These are phyloP conservation scores for Malus sieversii DNA, from an alignment of 306 rosid species.

Conservation along the genomic window DNA sequence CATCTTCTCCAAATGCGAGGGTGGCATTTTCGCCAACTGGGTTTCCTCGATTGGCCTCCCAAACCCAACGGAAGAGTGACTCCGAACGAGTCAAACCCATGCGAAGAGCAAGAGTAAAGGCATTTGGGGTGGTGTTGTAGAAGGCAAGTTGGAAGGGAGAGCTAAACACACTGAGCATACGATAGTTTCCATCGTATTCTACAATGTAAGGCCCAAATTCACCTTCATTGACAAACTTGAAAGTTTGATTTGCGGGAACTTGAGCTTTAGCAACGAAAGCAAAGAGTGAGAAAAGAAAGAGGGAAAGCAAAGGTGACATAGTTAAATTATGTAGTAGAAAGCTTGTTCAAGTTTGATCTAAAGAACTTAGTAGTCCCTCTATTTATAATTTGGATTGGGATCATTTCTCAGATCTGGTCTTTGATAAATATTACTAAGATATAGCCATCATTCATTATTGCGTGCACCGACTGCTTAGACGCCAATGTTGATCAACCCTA, in stretches of 20 bases:
- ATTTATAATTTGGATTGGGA: not conserved
- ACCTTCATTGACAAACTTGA: constrained; percentile 38
- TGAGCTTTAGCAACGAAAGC: constrained; percentile 23
- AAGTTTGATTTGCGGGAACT: constrained; percentile 49
- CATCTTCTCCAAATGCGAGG: constrained; percentile 36
- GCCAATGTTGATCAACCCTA: not conserved
- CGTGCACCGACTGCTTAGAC: not conserved
- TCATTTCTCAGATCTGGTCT: not conserved
- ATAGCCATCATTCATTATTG: not conserved
- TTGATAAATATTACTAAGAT: not conserved
- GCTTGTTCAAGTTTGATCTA: not conserved
- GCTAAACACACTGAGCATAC: constrained; percentile 17
- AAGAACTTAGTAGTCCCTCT: not conserved
- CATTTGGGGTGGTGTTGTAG: constrained; percentile 65
- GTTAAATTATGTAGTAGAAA: not conserved
- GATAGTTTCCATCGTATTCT: constrained; percentile 47
- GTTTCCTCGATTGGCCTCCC: constrained; percentile 51
- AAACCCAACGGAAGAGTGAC: constrained; percentile 49
- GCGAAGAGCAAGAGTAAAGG: constrained; percentile 58
- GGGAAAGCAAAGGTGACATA: no score
- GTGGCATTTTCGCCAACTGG: constrained; percentile 44
- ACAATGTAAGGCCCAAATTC: constrained; percentile 40
- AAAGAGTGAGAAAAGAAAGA: not conserved
- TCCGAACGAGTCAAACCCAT: constrained; percentile 49
- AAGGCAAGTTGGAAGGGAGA: constrained; percentile 55